Conservation (phyloP, 306 rosid genomes). For the Luffa acutangula region DNA sequence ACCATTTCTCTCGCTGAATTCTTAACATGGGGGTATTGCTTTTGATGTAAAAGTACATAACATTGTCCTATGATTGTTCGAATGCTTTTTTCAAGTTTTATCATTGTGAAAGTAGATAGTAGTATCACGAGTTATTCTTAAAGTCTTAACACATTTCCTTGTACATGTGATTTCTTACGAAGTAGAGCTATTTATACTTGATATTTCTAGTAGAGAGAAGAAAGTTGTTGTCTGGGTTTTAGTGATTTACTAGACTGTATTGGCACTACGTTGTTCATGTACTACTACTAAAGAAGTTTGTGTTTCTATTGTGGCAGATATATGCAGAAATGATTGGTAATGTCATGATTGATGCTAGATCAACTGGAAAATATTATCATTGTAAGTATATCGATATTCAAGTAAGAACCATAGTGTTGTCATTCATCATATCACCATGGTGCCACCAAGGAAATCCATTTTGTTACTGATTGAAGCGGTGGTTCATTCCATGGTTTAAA, state of each 20-base stretch:
- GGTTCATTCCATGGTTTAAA: neutral
- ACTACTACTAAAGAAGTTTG: neutral
- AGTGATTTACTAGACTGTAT: neutral
- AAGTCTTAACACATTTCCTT: neutral
- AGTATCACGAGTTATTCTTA: neutral
- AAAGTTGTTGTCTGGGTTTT: neutral
- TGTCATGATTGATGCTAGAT: conserved; percentile 95
- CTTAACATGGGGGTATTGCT: neutral
- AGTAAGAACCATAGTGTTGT: neutral
- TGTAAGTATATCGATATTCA: conserved; percentile 36
- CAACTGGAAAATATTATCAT: conserved; percentile 97
- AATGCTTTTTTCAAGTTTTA: neutral
- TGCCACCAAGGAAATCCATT: neutral
- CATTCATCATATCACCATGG: neutral
- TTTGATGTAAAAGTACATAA: neutral
- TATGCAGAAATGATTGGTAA: conserved; percentile 99
- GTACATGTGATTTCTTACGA: neutral
- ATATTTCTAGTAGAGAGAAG: neutral
- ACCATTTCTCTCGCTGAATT: neutral
- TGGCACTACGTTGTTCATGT: neutral
- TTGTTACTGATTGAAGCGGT: neutral
- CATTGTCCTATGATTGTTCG: neutral
- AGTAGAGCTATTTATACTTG: neutral
- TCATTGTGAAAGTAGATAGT: neutral
- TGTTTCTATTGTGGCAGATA: conserved; percentile 40